Evolutionary conservation across 805 yeast genomes (phyloP).

Genomic region (Yamadazyma scolyti): DNA sequence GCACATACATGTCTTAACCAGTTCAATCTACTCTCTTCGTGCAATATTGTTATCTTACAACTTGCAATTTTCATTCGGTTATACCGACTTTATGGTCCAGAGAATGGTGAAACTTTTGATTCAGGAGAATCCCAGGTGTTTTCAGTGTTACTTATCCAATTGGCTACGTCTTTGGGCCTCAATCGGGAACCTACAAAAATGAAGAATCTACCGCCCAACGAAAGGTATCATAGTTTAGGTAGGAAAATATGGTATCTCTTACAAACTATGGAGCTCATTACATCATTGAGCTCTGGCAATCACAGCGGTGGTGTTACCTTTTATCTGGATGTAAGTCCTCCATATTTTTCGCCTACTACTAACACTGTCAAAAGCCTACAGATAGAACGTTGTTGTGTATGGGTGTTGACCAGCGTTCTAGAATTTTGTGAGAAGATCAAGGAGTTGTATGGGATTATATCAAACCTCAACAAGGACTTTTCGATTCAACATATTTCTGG

Average conservation of each 20-base stretch:
- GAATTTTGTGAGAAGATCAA: constrained; percentile 9
- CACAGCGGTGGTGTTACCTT: constrained; percentile 9
- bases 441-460: constrained; percentile 11
- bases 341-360: constrained; percentile 14
- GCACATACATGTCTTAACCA: constrained; percentile 35
- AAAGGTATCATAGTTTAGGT: constrained; percentile 16
- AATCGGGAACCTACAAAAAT: constrained; percentile 55
- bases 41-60: constrained; percentile 51
- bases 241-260: constrained; percentile 23
- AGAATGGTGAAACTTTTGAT: constrained; percentile 55
- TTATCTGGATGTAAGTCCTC: constrained; percentile 13
- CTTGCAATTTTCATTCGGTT: constrained; percentile 49
- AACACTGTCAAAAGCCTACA: constrained; percentile 12
- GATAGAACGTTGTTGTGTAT: constrained; percentile 11
- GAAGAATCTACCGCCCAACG: constrained; percentile 13
- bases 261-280: constrained; percentile 10
- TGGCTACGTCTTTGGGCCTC: constrained; percentile 65
- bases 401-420: constrained; percentile 1
- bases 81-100: constrained; percentile 48
- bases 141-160: constrained; percentile 55
- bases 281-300: constrained; percentile 15
- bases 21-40: constrained; percentile 30
- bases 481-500: constrained; percentile 11
- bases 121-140: constrained; percentile 58
- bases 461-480: constrained; percentile 13